Evolutionary conservation across 495 filamentous ascomycete genomes (phyloP), one percentile per base, ranked within the genome.

Genomic region (Trichoderma asperelloides): DNA sequence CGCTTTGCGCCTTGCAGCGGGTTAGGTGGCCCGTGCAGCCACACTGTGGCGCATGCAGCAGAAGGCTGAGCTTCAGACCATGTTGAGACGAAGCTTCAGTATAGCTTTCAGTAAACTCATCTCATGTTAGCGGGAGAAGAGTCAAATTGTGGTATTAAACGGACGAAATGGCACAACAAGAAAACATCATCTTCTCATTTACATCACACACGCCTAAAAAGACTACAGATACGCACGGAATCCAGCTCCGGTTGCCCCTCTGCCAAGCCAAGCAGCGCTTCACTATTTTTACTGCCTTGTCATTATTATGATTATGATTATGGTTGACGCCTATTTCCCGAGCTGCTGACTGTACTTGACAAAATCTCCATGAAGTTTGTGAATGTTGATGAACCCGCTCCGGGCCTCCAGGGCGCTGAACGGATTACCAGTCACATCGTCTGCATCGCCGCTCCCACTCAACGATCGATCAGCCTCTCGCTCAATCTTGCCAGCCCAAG

Each of bases 401-500:
- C 82, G 72, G 37, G 73, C 75, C 68, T 82, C 79, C 65, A 84
- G 72, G 9, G 80, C 63, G 33, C 70, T 70, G 65, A 81, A 83
- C 13, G 80, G 81, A 70, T 87, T 84, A n/a, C 80, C 80, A 21
- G 75, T 81, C 40, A 83, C 78, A 74, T 80, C 82, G 63, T 81
- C 79, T 16, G 78, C 76, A 65, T 77, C 71, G 69, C 91, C 91
- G 71, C 93, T 93, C 3, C 87, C 86, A 37, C 33, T 37, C 33
- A 37, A 8, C 33, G 33, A 37, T 65, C 80, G 73, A 83, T 82
- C 81, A 79, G 88, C 81, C 84, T 93, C 88, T 66, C 82, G 83
- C 78, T 96, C 91, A 68, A 92, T 87, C 77, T 91, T 85, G 62
- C 91, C 90, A 30, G 90, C 90, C 91, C 91, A 96, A 68, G 89